Evolutionary conservation across 345 rosid genomes (phyloP).

Genomic region (Conringia planisiliqua): DNA sequence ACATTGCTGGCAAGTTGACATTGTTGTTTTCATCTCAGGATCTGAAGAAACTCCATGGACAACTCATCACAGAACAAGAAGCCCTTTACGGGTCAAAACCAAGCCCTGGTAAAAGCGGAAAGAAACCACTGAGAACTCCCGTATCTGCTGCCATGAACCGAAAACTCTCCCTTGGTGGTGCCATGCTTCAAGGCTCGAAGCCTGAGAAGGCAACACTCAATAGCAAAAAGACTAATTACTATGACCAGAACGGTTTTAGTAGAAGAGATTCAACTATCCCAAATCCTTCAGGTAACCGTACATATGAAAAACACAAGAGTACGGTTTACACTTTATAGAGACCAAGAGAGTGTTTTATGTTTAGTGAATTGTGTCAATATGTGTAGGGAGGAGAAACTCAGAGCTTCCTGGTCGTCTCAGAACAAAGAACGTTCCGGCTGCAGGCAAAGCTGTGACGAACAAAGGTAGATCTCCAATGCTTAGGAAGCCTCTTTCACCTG

Average conservation of each 20-base stretch:
- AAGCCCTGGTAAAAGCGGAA: constrained; percentile 56
- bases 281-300: constrained; percentile 19
- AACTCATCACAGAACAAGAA: constrained; percentile 59
- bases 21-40: constrained; percentile 40
- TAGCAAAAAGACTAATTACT: constrained; percentile 30
- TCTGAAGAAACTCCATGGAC: constrained; percentile 61
- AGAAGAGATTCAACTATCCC: constrained; percentile 30
- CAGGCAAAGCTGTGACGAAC: constrained; percentile 27
- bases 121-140: constrained; percentile 45
- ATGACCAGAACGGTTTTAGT: constrained; percentile 34
- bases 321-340: neutral
- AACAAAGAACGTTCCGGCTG: constrained; percentile 33
- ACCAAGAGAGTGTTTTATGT: neutral
- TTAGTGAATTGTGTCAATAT: neutral
- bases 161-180: constrained; percentile 65
- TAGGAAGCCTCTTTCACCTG: constrained; percentile 63
- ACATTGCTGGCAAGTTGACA: neutral
- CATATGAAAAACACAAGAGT: neutral
- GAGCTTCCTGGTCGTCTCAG: constrained; percentile 45
- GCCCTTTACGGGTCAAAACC: constrained; percentile 59
- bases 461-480: constrained; percentile 30
- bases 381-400: constrained; percentile 53
- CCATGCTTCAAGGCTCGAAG: constrained; percentile 49
- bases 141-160: constrained; percentile 36
- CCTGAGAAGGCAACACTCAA: constrained; percentile 38